These are phyloP conservation scores for Persicaria tinctoria DNA, from an alignment of 148 eudicot genomes.

Conservation along the genomic window DNA sequence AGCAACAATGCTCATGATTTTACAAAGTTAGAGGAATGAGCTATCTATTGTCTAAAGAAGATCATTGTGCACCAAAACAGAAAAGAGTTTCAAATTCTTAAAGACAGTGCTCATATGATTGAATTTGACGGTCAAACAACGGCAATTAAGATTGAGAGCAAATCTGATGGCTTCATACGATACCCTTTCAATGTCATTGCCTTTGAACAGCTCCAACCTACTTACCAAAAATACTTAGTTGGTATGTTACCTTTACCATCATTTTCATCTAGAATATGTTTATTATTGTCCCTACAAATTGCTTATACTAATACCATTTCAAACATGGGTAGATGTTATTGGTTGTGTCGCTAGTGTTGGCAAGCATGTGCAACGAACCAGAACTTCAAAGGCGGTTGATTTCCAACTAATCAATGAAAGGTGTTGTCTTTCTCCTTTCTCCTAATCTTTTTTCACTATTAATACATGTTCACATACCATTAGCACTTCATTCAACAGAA, in stretches of 20 bases:
- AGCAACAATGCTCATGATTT: background rate
- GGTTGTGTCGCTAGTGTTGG: background rate
- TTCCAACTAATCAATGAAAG: background rate
- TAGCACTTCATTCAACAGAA: no score
- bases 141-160: no score
- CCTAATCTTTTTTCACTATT: background rate
- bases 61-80: background rate
- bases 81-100: background rate
- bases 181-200: no score
- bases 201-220: no score
- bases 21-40: background rate
- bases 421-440: background rate
- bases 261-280: background rate
- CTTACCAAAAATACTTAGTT: background rate
- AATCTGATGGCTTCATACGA: no score
- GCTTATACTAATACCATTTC: background rate
- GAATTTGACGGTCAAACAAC: background rate
- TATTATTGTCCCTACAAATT: background rate
- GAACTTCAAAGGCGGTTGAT: background rate
- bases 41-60: background rate
- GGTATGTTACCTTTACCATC: background rate
- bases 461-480: no score
- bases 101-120: background rate
- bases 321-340: background rate
- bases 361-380: background rate